These are phyloP conservation scores for Coemansia furcata DNA, from an alignment of 192 early-diverging fungal genomes.

Conservation along the genomic window DNA sequence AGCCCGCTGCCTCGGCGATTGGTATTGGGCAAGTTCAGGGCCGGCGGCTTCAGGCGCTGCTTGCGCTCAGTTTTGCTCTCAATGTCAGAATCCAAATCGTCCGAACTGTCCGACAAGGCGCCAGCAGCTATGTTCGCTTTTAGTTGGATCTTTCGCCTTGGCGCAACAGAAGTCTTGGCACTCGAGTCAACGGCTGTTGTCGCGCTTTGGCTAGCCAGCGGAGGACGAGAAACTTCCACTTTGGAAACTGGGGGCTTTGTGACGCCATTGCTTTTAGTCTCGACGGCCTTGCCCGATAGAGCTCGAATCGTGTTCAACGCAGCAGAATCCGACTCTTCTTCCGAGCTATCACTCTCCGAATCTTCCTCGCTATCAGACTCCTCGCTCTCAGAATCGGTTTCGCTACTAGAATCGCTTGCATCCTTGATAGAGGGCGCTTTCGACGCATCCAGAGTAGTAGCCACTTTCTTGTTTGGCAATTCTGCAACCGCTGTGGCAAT, in stretches of 20 bases:
- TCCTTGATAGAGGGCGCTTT: not conserved
- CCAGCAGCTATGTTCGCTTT: slow-evolving; percentile 1
- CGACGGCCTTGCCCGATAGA: not conserved
- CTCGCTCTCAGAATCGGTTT: not conserved
- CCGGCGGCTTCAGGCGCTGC: slow-evolving; percentile 25
- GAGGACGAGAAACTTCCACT: not conserved
- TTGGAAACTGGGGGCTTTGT: not conserved
- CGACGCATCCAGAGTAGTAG: not conserved
- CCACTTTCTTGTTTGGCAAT: not conserved
- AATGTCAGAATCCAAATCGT: slow-evolving; percentile 5
- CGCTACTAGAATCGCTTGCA: slow-evolving; percentile 1
- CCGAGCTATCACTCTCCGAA: slow-evolving; percentile 21
- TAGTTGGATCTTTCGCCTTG: slow-evolving; percentile 25
- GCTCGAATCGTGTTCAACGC: not conserved
- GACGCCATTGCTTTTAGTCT: not conserved
- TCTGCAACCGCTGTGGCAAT: not conserved
- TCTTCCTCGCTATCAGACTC: slow-evolving; percentile 6
- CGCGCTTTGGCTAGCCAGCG: not conserved
- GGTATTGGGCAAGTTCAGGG: slow-evolving; percentile 19
- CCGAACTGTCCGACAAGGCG: slow-evolving; percentile 13
- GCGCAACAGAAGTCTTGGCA: not conserved
- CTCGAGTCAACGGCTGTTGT: not conserved
- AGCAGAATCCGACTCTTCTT: slow-evolving; percentile 7
- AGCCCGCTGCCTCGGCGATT: slow-evolving; percentile 9
- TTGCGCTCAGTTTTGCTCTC: slow-evolving; percentile 14